A percentile compares a stretch with the other conserved stretches of the same genome.
phyloP scores from a whole-genome alignment of 345 rosid genomes.

The Melaleuca quinquenervia region DNA sequence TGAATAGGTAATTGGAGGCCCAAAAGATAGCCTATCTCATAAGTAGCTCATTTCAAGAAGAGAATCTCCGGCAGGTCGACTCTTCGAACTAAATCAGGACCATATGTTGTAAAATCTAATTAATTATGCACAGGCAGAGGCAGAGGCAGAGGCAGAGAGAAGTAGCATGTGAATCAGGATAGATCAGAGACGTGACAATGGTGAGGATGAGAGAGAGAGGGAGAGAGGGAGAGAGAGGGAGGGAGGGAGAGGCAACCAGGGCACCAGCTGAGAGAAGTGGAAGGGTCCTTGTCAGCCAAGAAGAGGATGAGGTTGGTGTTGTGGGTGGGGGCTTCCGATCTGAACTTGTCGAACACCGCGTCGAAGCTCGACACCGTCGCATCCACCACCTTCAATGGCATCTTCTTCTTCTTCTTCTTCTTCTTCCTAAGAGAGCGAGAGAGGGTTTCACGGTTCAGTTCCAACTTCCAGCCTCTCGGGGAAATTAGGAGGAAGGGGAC shows the following conservation, averaged over 20 bases:
- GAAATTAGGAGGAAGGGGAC: not conserved
- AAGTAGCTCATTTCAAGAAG: not conserved
- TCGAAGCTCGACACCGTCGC: conserved; percentile 47
- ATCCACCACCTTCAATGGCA: conserved; percentile 47
- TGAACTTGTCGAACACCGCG: conserved; percentile 35
- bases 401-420: not conserved
- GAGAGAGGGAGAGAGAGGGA: not conserved
- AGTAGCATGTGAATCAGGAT: not conserved
- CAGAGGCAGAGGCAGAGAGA: not conserved
- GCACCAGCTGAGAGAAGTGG: conserved; percentile 74
- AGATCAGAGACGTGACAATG: not conserved
- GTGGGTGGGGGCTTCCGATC: conserved; percentile 35
- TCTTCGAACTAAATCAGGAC: not conserved
- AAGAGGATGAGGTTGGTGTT: conserved; percentile 69
- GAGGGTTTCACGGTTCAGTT: not conserved
- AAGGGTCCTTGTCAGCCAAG: conserved; percentile 74
- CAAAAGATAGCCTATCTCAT: not conserved
- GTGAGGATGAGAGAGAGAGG: not conserved
- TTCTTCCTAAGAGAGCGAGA: not conserved
- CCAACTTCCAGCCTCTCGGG: not conserved
- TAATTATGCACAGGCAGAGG: not conserved
- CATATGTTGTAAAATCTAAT: not conserved
- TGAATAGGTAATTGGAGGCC: not conserved
- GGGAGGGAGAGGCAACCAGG: conserved; percentile 30
- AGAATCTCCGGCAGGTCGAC: not conserved